These are phyloP conservation scores for Scedosporium minutisporum DNA, from an alignment of 2,329 filamentous ascomycete species.

Conservation along the genomic window DNA sequence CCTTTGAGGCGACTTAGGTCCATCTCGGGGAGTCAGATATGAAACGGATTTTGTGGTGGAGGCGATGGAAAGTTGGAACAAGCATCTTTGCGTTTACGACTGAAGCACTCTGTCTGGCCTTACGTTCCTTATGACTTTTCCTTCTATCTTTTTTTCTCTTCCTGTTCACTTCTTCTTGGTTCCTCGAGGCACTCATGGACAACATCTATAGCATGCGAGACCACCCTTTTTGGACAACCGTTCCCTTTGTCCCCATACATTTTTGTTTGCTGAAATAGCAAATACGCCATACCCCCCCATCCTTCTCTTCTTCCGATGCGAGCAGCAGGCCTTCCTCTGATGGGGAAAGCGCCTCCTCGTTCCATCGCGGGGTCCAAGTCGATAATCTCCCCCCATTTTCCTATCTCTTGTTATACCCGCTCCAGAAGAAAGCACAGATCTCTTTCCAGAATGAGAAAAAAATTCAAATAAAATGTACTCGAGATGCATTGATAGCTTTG, in stretches of 20 bases:
- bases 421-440: no score
- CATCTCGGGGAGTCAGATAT: neutral
- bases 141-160: slow-evolving; percentile 1
- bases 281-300: neutral
- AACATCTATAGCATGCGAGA: neutral
- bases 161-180: neutral
- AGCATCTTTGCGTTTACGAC: neutral
- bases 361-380: neutral
- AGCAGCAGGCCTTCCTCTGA: neutral
- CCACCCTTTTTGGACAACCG: neutral
- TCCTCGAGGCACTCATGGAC: neutral
- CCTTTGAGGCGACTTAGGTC: neutral
- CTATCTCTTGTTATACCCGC: neutral
- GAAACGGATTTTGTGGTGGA: neutral
- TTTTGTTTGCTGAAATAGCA: neutral
- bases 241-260: neutral
- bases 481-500: neutral
- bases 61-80: no score
- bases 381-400: neutral
- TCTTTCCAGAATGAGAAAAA: neutral
- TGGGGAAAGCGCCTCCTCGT: neutral
- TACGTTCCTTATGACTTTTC: neutral
- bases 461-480: neutral
- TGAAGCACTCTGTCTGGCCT: neutral
- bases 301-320: neutral